Conservation (phyloP, 768 basidiomycete genomes). For the Cyathus striatus region DNA sequence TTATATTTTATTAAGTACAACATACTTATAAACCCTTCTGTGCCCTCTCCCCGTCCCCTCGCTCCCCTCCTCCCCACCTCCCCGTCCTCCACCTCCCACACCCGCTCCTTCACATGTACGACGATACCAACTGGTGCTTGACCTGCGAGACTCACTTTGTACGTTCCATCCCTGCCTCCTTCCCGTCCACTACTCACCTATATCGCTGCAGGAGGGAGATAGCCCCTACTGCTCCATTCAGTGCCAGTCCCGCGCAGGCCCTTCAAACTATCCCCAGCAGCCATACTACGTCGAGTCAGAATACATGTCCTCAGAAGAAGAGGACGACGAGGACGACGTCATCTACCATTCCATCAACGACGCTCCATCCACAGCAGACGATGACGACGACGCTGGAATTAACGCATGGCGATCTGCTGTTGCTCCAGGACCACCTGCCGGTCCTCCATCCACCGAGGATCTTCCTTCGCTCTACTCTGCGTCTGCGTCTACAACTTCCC, state of each 20-base stretch:
- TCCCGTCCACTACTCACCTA: conserved; percentile 13
- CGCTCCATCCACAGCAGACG: conserved; percentile 30
- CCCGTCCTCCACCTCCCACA: conserved; percentile 12
- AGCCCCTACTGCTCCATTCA: conserved; percentile 49
- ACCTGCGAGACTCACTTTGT: conserved; percentile 57
- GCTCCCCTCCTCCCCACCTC: conserved; percentile 7
- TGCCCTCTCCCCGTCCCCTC: too few relatives aligned
- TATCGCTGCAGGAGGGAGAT: conserved; percentile 19
- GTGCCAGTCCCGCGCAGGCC: conserved; percentile 30
- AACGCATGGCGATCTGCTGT: conserved; percentile 40
- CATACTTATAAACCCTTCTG: too few relatives aligned
- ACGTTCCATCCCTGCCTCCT: conserved; percentile 19
- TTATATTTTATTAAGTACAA: too few relatives aligned
- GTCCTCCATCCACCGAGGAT: conserved; percentile 6
- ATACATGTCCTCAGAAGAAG: conserved; percentile 7
- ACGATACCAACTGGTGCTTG: conserved; percentile 74
- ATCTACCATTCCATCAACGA: conserved; percentile 12
- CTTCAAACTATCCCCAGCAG: conserved; percentile 10
- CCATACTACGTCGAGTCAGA: conserved; percentile 1
- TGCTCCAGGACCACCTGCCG: conserved; percentile 24
- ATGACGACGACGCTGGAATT: conserved; percentile 35
- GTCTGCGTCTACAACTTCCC: conserved; percentile 12
- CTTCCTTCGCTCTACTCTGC: conserved; percentile 10
- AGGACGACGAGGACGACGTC: conserved; percentile 17
- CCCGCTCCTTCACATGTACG: conserved; percentile 16